Base-by-base conservation (phyloP, 2,329 filamentous ascomycete genomes). In the Aureobasidium vineae region DNA sequence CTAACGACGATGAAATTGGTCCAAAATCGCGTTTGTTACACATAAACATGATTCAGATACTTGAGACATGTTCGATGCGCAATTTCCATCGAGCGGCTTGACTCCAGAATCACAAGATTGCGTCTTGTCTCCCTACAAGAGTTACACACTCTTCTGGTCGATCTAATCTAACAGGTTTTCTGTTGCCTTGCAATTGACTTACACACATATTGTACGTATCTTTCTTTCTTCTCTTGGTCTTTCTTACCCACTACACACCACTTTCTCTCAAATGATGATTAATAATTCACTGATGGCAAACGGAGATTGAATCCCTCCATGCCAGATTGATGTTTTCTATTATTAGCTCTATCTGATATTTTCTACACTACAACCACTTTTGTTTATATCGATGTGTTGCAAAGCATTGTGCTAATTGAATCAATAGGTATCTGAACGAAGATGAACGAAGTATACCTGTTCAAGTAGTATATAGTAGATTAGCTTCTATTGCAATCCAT, bases 221-320 rank as follows among this genome's bases (percentile, higher is more conserved):
- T 5, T 26, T 5, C 52, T 36, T 36, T 36, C 21, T 23, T 40
- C 7, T 26, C n/a, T 26, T 26, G 2, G 8, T 26, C 16, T 8
- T 11, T 2, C 2, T 8, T 31, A 7, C 36, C 33, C 19, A 10
- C 5, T 43, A 6, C 5, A 57, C 26, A 45, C 40, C n/a, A 7
- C 2, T 11, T 7, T 5, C 6, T 21, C 13, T 26, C 2, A 45
- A 13, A 59, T 59, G 56, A 59, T 59, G 56, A 59, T 59, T 36
- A 36, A 59, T 59, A 52, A 33, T 47, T 45, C 38, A 57, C 56
- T 59, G 56, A 59, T 57, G 56, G 56, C 56, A 45, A 59, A 31
- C 40, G 56, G 56, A 59, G 56, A 59, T 59, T 59, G 56, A 59
- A 59, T 59, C 56, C 56, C 56, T 59, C 56, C 56, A 45, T 59